Evolutionary conservation across 75 land plant genomes (phyloP).

Genomic region (Pinus taeda): DNA sequence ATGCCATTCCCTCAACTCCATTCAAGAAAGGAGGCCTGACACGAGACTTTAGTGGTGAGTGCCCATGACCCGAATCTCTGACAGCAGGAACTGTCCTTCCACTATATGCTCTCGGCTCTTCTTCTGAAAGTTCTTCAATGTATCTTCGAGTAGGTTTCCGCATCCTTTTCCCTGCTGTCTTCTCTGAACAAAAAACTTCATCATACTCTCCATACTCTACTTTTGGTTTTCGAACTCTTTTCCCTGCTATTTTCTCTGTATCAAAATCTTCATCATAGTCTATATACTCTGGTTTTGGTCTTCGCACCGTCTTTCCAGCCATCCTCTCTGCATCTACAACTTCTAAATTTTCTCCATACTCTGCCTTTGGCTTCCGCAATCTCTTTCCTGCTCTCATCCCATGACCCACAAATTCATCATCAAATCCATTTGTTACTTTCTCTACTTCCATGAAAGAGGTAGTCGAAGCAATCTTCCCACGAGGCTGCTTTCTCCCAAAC

Average conservation of each 20-base stretch:
- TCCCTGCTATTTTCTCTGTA: constrained; percentile 1
- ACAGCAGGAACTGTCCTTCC: constrained; percentile 14
- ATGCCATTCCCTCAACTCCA: constrained; percentile 1
- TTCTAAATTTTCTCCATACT: constrained; percentile 15
- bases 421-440: constrained; percentile 1
- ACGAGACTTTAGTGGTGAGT: constrained; percentile 1
- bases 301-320: constrained; percentile 72
- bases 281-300: constrained; percentile 79
- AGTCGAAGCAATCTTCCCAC: neutral
- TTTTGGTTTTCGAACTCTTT: neutral
- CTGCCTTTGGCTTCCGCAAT: constrained; percentile 8
- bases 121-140: constrained; percentile 82
- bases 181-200: constrained; percentile 21
- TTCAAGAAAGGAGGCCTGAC: constrained; percentile 10
- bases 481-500: neutral
- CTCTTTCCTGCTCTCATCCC: constrained; percentile 12
- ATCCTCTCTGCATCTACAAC: constrained; percentile 9
- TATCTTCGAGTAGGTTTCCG: constrained; percentile 91
- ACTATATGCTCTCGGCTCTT: constrained; percentile 30
- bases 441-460: neutral
- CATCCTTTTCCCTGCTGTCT: constrained; percentile 58
- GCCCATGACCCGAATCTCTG: constrained; percentile 15
- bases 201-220: constrained; percentile 7
- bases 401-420: neutral
- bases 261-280: constrained; percentile 5